A percentile compares a stretch with the other conserved stretches of the same genome.
Conservation (phyloP, 73 alveolate genomes). For the Paramecium sexaurelia region DNA sequence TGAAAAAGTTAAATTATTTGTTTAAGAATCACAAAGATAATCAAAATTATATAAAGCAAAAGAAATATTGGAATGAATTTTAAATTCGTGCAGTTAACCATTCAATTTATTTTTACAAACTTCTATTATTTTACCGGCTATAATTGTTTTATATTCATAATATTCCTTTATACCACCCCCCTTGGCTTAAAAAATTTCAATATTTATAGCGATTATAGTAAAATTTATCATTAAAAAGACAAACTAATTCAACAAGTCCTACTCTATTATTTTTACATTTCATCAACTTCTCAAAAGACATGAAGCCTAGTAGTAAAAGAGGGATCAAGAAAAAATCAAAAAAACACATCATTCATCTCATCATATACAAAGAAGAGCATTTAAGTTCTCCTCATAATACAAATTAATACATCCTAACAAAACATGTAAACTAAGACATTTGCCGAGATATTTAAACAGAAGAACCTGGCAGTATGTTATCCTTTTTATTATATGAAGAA, state of each 20-base stretch:
- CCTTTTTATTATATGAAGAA: neutral
- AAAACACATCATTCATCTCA: neutral
- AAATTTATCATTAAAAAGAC: neutral
- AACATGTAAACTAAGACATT: neutral
- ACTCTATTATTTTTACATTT: too few species aligned
- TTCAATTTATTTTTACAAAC: neutral
- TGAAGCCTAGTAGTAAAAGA: neutral
- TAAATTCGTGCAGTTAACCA: neutral
- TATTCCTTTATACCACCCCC: too few species aligned
- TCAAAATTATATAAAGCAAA: slow-evolving; percentile 33
- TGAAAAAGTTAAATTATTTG: slow-evolving; percentile 65
- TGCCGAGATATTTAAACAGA: neutral
- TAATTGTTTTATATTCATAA: too few species aligned
- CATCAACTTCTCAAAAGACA: neutral
- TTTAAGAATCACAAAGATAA: slow-evolving; percentile 61
- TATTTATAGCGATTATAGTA: neutral
- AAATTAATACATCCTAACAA: slow-evolving; percentile 6
- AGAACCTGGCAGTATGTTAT: slow-evolving; percentile 40
- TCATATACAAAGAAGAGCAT: neutral
- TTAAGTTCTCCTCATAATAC: slow-evolving; percentile 44
- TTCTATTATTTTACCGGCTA: neutral
- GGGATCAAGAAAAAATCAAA: neutral
- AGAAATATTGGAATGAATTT: slow-evolving; percentile 8
- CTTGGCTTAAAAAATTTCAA: too few species aligned
- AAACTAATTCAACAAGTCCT: neutral